Evolutionary conservation across 2,329 filamentous ascomycete species (phyloP).

Genomic region (Claviceps africana): DNA sequence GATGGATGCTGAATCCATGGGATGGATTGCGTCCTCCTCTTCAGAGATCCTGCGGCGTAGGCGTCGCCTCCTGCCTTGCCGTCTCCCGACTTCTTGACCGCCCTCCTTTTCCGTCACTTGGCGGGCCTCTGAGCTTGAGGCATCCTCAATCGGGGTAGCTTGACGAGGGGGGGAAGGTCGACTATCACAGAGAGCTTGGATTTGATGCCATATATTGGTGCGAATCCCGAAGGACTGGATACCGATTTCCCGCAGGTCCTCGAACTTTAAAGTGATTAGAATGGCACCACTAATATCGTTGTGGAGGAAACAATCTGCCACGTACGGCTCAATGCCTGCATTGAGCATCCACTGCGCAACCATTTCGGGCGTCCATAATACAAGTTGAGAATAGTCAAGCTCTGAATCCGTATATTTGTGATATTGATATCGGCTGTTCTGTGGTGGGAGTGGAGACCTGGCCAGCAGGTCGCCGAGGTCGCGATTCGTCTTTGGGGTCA

Average conservation of each 20-base stretch:
- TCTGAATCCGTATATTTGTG: conserved; percentile 43
- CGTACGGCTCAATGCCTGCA: conserved; percentile 59
- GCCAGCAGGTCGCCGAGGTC: conserved; percentile 14
- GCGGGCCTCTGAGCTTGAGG: conserved; percentile 35
- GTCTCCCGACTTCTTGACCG: conserved; percentile 19
- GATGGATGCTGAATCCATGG: conserved; percentile 75
- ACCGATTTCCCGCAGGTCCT: conserved; percentile 69
- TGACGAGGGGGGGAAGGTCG: conserved; percentile 36
- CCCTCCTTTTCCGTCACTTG: conserved; percentile 30
- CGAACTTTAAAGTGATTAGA: conserved; percentile 79
- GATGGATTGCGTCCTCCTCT: conserved; percentile 56
- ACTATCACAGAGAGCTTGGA: conserved; percentile 51
- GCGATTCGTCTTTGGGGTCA: conserved; percentile 50
- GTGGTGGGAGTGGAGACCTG: conserved; percentile 16
- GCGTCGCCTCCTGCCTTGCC: conserved; percentile 27
- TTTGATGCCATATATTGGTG: conserved; percentile 67
- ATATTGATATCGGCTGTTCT: conserved; percentile 41
- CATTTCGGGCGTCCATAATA: conserved; percentile 58
- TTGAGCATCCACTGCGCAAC: conserved; percentile 80
- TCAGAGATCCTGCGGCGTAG: conserved; percentile 25
- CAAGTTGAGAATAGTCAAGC: conserved; percentile 45
- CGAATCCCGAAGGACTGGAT: conserved; percentile 72
- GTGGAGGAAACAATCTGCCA: conserved; percentile 73
- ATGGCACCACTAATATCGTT: conserved; percentile 89
- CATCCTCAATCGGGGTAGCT: conserved; percentile 48